Percentiles rank a stretch among this genome's conserved stretches.
Evolutionary conservation across 345 rosid species (phyloP).

Genomic region (Hirschfeldia incana): DNA sequence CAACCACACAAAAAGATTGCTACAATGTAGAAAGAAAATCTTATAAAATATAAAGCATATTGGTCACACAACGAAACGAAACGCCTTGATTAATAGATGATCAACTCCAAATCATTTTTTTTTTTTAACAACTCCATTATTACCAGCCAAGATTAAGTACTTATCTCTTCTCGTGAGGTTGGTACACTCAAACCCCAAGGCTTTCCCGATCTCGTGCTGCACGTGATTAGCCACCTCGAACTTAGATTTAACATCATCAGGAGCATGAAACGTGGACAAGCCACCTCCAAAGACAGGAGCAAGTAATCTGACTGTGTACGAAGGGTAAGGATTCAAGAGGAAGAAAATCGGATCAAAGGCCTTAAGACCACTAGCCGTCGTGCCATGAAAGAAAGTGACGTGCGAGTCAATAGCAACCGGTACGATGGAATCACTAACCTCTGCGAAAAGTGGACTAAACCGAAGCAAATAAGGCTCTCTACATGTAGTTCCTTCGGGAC

Average conservation of each 20-base stretch:
- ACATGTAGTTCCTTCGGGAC: constrained; percentile 71
- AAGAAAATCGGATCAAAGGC: constrained; percentile 52
- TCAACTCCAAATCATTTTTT: neutral
- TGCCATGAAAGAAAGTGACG: constrained; percentile 53
- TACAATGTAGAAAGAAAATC: neutral
- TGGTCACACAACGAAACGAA: neutral
- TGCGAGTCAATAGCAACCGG: constrained; percentile 52
- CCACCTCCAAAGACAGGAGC: constrained; percentile 29
- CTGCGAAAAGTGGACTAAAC: constrained; percentile 63
- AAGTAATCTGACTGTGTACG: constrained; percentile 34
- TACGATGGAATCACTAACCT: constrained; percentile 50
- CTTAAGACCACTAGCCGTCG: constrained; percentile 60
- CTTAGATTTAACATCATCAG: constrained; percentile 26
- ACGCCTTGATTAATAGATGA: neutral
- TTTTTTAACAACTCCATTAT: constrained; percentile 40
- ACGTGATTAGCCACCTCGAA: constrained; percentile 55
- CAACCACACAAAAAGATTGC: constrained; percentile 1
- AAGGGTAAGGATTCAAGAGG: constrained; percentile 45
- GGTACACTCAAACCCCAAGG: constrained; percentile 57
- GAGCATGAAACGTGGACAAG: constrained; percentile 29
- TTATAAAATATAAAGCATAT: neutral
- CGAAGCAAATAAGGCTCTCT: constrained; percentile 63
- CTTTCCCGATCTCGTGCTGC: constrained; percentile 48
- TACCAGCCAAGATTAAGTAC: constrained; percentile 57
- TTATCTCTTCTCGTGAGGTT: constrained; percentile 58